Base-by-base conservation (phyloP, 2,329 filamentous ascomycete genomes). In the Monilinia fructicola region DNA sequence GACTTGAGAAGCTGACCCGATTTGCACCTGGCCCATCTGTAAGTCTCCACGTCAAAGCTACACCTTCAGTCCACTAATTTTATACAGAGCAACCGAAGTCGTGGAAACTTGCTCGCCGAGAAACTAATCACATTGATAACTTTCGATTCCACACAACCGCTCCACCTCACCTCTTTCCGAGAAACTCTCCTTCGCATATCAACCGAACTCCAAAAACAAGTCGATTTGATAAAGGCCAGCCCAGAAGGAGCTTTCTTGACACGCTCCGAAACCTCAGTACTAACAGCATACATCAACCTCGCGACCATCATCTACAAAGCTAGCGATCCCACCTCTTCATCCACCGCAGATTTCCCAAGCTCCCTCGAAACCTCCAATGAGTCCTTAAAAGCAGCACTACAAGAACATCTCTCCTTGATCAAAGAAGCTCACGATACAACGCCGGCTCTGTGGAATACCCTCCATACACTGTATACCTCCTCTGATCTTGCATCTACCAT, bases 381-480 rank as follows among this genome's bases (percentile, higher is more conserved):
- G 9, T 67, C 68, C 60, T 60, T 74, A 1, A 21, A 23, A 10
- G 55, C 69, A 5, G 59, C 40, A 48, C 48, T 75, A 5, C 68
- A 71, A 26, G 61, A 69, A 10, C 61, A 67, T 11, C 23, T 64
- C 3, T 53, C 35, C 21, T 38, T 64, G 4, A 26, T 73, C 14
- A 60, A 66, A 3, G 46, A 26, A 14, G 9, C 4, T 21, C 55
- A 23, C 16, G 23, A 61, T n/a, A 42, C 42, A 38, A 54, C 44
- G 16, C 66, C 54, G 28, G 62, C 62, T 18, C 53, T 46, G 26
- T 67, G 63, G 28, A 31, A 44, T 16, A 42, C 70, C 2, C 61
- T 77, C 1, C 71, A 77, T 69, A 67, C 68, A 10, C 64, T 77
- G 3, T 77, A 77, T 55, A 71, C 69, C 0, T 71, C 70, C 2